These are phyloP conservation scores for Lomentospora prolificans DNA, from an alignment of 2,329 filamentous ascomycete species.

Conservation along the genomic window DNA sequence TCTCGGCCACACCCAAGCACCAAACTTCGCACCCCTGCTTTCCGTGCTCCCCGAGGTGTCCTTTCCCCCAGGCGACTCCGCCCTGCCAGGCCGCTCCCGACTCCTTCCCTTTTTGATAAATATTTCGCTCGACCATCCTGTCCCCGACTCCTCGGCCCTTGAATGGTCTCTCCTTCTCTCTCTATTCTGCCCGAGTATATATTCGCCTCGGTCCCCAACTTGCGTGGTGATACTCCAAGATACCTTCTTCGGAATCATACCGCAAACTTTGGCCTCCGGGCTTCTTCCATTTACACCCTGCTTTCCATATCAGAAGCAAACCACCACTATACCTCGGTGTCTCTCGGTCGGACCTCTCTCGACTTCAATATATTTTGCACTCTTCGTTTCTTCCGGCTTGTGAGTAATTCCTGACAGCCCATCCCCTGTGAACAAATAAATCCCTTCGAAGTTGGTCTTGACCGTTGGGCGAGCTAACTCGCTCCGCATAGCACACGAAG, in stretches of 20 bases:
- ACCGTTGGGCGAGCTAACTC: too few relatives aligned
- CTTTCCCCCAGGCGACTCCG: too few relatives aligned
- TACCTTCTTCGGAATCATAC: background rate
- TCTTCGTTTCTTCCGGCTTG: background rate
- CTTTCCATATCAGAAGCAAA: background rate
- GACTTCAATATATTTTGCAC: background rate
- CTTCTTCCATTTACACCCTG: background rate
- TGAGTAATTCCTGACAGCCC: too few relatives aligned
- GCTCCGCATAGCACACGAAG: too few relatives aligned
- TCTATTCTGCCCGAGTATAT: background rate
- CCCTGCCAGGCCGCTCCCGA: background rate
- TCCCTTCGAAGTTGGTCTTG: too few relatives aligned
- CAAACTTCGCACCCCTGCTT: background rate
- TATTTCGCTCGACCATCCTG: too few relatives aligned
- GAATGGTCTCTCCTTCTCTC: too few relatives aligned
- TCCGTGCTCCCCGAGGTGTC: too few relatives aligned
- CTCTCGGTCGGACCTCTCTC: background rate
- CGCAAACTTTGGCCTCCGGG: background rate
- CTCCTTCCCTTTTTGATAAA: background rate
- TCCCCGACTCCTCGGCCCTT: too few relatives aligned
- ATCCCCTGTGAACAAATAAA: too few relatives aligned
- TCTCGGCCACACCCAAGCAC: background rate
- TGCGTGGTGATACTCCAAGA: background rate
- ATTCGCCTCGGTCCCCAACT: background rate
- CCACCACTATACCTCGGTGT: background rate